Base-by-base conservation (phyloP, 2,329 filamentous ascomycete genomes). In the Didymella sp. region DNA sequence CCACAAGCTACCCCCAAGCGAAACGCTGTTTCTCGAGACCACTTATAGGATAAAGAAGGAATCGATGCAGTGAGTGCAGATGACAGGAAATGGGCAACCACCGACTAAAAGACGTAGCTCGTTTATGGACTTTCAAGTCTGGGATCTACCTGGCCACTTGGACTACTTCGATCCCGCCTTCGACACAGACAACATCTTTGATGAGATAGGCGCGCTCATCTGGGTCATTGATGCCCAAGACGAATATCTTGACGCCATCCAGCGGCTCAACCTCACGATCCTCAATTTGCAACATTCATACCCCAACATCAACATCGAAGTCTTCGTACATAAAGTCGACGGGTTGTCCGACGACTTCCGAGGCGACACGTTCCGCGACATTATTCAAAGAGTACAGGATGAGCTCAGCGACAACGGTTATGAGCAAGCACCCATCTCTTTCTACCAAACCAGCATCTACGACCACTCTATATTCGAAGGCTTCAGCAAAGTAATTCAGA, bases 161-260 rank as follows among this genome's bases (percentile, higher is more conserved):
- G 91, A 97, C 78, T 96, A 96, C 69, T 88, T 96, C 58, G 92
- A 95, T 70, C 88, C 91, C 4, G 89, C 87, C 44, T 96, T 96
- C 70, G 93, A 98, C 74, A 89, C 95, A 61, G 92, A 96, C 68
- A 89, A 91, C 70, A 94, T 98, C 70, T 99, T 99, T 76, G 90
- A 92, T 65, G 92, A 94, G 71, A 91, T 96, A 15, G 95, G 95
- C 19, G 93, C 95, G 13, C 82, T 99, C 13, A 96, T 99, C 61
- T 99, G 95, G 94, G 94, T 99, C 58, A 96, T 99, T 57, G 95
- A 99, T 73, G 94, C 95, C 0, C 95, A 99, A 77, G 95, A 99
- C 73, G 95, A 99, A 76, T 99, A 98, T 73, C 86, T 96, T 52
- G 92, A 97, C 75, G 91, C 93, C 17, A 91, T 99, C 44, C 86